These are phyloP conservation scores for Aspergillus pseudotamarii DNA, from an alignment of 2,329 filamentous ascomycete genomes.

Conservation along the genomic window DNA sequence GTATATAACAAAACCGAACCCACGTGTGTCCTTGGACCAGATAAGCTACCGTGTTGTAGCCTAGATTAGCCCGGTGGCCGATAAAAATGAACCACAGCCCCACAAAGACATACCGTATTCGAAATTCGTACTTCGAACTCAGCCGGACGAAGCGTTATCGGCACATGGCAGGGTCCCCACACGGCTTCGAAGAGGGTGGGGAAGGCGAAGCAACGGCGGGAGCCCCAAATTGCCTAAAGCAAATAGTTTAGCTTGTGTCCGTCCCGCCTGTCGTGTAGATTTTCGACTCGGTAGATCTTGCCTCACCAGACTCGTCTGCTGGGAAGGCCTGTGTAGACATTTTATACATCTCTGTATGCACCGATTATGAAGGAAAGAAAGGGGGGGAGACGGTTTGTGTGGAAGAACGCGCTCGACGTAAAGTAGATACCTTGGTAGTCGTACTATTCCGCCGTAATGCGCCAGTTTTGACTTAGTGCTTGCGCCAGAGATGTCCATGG, in stretches of 20 bases:
- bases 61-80: neutral
- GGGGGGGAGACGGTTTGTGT: neutral
- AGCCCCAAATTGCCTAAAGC: neutral
- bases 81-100: neutral
- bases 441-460: neutral
- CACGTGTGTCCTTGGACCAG: neutral
- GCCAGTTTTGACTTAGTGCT: constrained; percentile 23
- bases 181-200: neutral
- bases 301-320: neutral
- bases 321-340: neutral
- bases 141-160: neutral
- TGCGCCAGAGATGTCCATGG: constrained; percentile 26
- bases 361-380: neutral
- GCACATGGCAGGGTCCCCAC: neutral
- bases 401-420: neutral
- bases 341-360: neutral
- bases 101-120: neutral
- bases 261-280: neutral
- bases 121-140: neutral
- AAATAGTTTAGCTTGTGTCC: neutral
- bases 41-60: neutral
- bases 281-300: neutral
- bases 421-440: neutral
- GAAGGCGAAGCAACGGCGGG: neutral
- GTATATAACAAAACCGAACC: neutral